Evolutionary conservation across 2,329 filamentous ascomycete species (phyloP).

Genomic region (Ceratocystis huliohia): DNA sequence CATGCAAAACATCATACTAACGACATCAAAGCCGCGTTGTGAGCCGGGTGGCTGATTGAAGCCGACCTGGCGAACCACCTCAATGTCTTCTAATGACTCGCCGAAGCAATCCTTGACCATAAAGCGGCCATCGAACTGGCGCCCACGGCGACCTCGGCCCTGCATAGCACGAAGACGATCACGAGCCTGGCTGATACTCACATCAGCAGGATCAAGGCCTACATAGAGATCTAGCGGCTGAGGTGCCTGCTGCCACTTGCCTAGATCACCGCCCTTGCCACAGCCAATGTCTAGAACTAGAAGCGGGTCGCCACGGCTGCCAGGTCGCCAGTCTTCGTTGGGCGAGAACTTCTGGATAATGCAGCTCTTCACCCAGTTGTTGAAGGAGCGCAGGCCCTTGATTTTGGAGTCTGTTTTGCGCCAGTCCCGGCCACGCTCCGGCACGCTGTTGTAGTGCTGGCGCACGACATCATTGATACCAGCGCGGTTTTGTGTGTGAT

Average conservation of each 20-base stretch:
- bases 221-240: constrained; percentile 87
- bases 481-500: background rate
- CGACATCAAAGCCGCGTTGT: constrained; percentile 80
- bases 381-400: constrained; percentile 85
- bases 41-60: constrained; percentile 59
- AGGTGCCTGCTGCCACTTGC: constrained; percentile 93
- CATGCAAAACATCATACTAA: constrained; percentile 99
- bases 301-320: constrained; percentile 45
- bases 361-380: constrained; percentile 98
- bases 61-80: constrained; percentile 73
- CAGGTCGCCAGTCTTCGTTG: constrained; percentile 57
- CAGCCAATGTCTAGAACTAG: constrained; percentile 89
- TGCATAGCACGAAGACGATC: constrained; percentile 69
- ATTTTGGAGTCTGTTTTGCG: constrained; percentile 87
- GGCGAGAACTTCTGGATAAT: constrained; percentile 94
- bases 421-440: constrained; percentile 88
- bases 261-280: constrained; percentile 88
- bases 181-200: constrained; percentile 80
- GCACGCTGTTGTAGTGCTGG: constrained; percentile 92
- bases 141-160: constrained; percentile 43
- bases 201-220: constrained; percentile 80
- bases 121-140: constrained; percentile 75
- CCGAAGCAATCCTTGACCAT: constrained; percentile 86
- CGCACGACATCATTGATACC: constrained; percentile 72
- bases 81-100: constrained; percentile 66